Base-by-base conservation (phyloP, 2,329 filamentous ascomycete genomes). In the Claviceps sorghi region DNA sequence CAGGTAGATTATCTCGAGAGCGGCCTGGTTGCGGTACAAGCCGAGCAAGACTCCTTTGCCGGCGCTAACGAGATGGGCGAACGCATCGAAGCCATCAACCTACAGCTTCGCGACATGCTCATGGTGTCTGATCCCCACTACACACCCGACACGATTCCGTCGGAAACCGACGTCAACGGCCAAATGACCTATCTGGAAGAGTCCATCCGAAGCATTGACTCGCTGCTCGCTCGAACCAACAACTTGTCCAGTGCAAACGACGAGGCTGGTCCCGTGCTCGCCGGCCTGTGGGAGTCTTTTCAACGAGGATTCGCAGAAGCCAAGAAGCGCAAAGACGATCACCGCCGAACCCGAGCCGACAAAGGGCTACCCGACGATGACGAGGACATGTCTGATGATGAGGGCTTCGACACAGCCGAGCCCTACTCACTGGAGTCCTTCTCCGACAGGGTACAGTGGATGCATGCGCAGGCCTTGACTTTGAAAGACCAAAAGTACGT, bases 401-500 rank as follows among this genome's bases (percentile, higher is more conserved):
- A 85, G 55, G 74, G 74, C 19, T 72, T 75, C 52, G 73, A 79
- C 57, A 62, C 70, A 26, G 73, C 74, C 53, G 81, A 86, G 58
- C 60, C 75, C 1, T 94, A 87, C 68, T 85, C 84, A 1, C 70
- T 95, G 4, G 73, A 77, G 22, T 86, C 83, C 21, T 94, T 97
- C 65, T 84, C 82, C 17, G 72, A 79, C 9, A 88, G 87, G 61
- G 82, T 97, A 1, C 84, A 89, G 60, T 85, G 82, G 69, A 72
- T 96, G 4, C 88, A 89, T 62, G 75, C 76, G 42, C 85, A 88
- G 54, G 79, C 88, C n/a, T 84, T 83, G 19, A 79, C 79, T 21
- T 72, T 96, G 38, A 83, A 87, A 56, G 87, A 95, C 60, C 90
- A 97, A 64, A 94, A 95, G 64, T 80, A 82, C 48, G 90, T 95